Evolutionary conservation across 2,329 filamentous ascomycete species (phyloP), one percentile per base, ranked within the genome.

Genomic region (Diplocarpon mali): DNA sequence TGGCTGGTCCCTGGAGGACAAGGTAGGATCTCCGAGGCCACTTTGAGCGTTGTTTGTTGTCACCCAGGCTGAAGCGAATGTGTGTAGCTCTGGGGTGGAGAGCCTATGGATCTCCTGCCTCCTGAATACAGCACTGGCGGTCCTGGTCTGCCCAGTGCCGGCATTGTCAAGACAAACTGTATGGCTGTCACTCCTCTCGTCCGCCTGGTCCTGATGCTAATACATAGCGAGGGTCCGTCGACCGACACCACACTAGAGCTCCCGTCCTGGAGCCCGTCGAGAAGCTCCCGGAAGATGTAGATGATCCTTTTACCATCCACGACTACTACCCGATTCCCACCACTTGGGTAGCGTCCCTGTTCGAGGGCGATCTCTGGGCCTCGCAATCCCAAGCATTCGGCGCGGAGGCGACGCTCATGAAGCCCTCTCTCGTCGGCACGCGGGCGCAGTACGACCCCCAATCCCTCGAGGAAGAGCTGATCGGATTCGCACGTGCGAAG

Each of bases 1-100:
- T 3, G 40, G 45, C 12, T 47, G 40, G 40, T 44, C 40, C 2
- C 29, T 47, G 1, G 41, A 43, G 34, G 27, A 40, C 28, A 37
- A 44, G 31, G 38, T 44, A 32, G 8, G 27, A 15, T 4, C 4
- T 7, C 20, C 20, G 7, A 24, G 7, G 7, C 20, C 20, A 24
- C 20, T 24, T 7, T 3, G 20, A 24, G 20, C 3, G 13, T n/a
- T 40, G 16, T 6, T 13, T 6, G 34, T 13, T 3, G 4, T 35
- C 27, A 32, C 14, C 9, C 10, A 12, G 5, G 7, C 15, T 34
- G 40, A 11, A 12, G 2, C n/a, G 16, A 14, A 8, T 20, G 12
- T 16, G 32, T 30, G 20, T 17, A 43, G 40, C 27, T 45, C 6
- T 45, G 36, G 30, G 29, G 24, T 11, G 42, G 42, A 10, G 29